These are phyloP conservation scores for Phytophthora hybrid DNA, from an alignment of 352 stramenopile genomes.

Conservation along the genomic window DNA sequence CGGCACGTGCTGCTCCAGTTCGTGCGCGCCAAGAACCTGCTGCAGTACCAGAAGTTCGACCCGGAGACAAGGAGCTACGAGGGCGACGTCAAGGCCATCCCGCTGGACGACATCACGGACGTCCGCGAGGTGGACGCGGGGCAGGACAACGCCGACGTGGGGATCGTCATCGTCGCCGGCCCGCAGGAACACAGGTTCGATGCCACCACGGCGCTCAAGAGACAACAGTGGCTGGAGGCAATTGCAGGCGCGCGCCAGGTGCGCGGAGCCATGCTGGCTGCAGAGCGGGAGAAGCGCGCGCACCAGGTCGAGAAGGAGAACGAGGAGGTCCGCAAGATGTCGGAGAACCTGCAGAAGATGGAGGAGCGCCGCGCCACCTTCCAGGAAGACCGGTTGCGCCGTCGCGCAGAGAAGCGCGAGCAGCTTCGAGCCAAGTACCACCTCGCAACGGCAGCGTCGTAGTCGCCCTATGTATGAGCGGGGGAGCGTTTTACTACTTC, in stretches of 20 bases:
- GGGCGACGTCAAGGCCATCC: conserved; percentile 69
- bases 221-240: conserved; percentile 66
- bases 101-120: conserved; percentile 67
- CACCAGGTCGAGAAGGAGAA: conserved; percentile 69
- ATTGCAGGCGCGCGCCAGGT: conserved; percentile 61
- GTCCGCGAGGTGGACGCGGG: conserved; percentile 57
- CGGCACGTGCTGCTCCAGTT: conserved; percentile 65
- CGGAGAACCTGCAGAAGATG: conserved; percentile 56
- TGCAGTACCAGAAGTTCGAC: conserved; percentile 82
- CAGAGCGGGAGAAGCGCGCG: conserved; percentile 61
- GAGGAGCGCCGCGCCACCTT: conserved; percentile 73
- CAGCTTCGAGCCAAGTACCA: conserved; percentile 79
- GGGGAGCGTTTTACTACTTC: conserved; percentile 16
- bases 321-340: conserved; percentile 64
- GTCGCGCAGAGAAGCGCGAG: conserved; percentile 68
- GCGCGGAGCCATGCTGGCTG: conserved; percentile 49
- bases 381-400: conserved; percentile 70
- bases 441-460: conserved; percentile 49
- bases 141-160: conserved; percentile 62
- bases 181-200: conserved; percentile 71
- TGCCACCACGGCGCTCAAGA: conserved; percentile 51
- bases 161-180: conserved; percentile 58
- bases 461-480: conserved; percentile 20
- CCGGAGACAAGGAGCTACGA: conserved; percentile 51
- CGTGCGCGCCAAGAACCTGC: conserved; percentile 63